phyloP scores from a whole-genome alignment of 1,139 yeast species.

The Yamadazyma blattariae region DNA sequence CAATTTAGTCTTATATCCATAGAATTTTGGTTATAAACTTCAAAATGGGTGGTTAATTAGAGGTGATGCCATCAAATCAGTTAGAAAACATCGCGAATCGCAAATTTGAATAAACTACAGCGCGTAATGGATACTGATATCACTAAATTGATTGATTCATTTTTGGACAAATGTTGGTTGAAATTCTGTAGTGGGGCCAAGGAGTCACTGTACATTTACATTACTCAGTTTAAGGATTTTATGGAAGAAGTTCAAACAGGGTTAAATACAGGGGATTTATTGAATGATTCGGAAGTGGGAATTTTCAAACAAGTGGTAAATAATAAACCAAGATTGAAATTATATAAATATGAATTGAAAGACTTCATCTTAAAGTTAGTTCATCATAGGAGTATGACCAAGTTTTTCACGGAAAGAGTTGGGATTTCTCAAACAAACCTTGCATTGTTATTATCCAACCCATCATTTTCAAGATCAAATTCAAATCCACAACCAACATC shows the following conservation, averaged over 20 bases:
- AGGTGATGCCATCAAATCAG: too few species aligned
- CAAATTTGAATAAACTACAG: too few species aligned
- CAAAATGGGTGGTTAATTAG: too few species aligned
- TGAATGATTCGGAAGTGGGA: conserved; percentile 24
- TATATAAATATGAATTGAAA: conserved; percentile 26
- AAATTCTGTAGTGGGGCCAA: conserved; percentile 12
- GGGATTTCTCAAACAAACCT: conserved; percentile 16
- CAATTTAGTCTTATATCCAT: too few species aligned
- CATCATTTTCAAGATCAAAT: conserved; percentile 3
- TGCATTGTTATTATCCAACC: conserved; percentile 6
- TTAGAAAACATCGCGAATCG: too few species aligned
- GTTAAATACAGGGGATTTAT: conserved; percentile 17
- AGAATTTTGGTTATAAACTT: too few species aligned
- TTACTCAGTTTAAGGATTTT: conserved; percentile 25
- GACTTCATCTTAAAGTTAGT: conserved; percentile 30
- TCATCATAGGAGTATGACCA: conserved; percentile 19
- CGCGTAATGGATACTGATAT: conserved; percentile 3
- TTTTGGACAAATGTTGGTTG: conserved; percentile 31
- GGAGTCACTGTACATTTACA: conserved; percentile 21
- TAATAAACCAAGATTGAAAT: conserved; percentile 25
- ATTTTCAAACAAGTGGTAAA: conserved; percentile 25
- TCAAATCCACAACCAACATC: too few species aligned
- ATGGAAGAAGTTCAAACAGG: conserved; percentile 25
- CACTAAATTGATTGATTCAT: conserved; percentile 2
- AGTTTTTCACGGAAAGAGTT: conserved; percentile 24